Percentiles rank a stretch among this genome's conserved stretches.
phyloP scores from a whole-genome alignment of 2,329 filamentous ascomycete genomes.

The Arthroderma sp. region DNA sequence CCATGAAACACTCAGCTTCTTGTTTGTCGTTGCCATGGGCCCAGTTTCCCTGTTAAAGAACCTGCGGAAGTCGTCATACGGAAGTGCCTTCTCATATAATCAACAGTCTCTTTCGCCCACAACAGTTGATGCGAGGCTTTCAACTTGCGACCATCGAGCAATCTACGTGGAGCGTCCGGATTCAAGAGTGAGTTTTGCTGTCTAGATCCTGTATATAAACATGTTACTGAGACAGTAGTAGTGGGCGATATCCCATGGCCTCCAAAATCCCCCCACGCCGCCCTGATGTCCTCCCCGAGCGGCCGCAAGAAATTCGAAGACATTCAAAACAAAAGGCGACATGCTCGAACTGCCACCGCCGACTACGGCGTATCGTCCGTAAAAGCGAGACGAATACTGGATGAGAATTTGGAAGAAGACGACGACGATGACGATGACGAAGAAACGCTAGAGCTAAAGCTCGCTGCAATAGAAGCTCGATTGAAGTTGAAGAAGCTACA shows the following conservation, averaged over 20 bases:
- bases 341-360: conserved; percentile 42
- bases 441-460: conserved; percentile 72
- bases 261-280: conserved; percentile 50
- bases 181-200: not conserved
- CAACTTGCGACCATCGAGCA: not conserved
- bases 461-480: conserved; percentile 79
- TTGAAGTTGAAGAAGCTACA: conserved; percentile 80
- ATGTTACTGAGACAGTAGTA: conserved; percentile 4
- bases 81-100: not conserved
- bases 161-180: not conserved
- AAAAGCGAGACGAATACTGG: conserved; percentile 12
- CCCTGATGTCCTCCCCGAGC: conserved; percentile 57
- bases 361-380: conserved; percentile 13
- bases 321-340: conserved; percentile 53
- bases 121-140: not conserved
- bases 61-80: not conserved
- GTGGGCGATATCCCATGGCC: conserved; percentile 39
- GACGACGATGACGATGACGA: conserved; percentile 63
- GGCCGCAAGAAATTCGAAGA: conserved; percentile 65
- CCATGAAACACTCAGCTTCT: not conserved
- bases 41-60: not conserved
- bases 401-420: conserved; percentile 16
- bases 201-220: too few relatives aligned
- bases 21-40: not conserved
- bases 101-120: not conserved